These are phyloP conservation scores for Debaryomyces singareniensis DNA, from an alignment of 1,139 yeast genomes.

Conservation along the genomic window DNA sequence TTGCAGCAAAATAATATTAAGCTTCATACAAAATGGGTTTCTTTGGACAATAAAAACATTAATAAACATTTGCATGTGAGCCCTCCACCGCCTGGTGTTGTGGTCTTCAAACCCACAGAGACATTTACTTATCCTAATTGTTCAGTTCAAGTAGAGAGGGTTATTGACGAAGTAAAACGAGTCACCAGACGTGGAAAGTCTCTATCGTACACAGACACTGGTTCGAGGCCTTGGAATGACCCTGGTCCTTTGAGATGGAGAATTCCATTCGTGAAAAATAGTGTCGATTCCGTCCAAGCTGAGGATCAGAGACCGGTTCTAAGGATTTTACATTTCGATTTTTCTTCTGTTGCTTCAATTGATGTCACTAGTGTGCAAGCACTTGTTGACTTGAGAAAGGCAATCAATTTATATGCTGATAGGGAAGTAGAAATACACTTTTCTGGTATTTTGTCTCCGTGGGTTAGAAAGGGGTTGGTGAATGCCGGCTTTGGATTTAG, in stretches of 20 bases:
- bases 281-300: slow-evolving; percentile 6
- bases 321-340: slow-evolving; percentile 71
- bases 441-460: slow-evolving; percentile 76
- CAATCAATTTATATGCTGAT: slow-evolving; percentile 70
- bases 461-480: slow-evolving; percentile 76
- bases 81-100: slow-evolving; percentile 88
- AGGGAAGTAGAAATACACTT: slow-evolving; percentile 86
- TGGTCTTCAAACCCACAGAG: slow-evolving; percentile 80
- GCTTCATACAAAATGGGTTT: slow-evolving; percentile 77
- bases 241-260: slow-evolving; percentile 60
- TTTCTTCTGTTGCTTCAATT: slow-evolving; percentile 65
- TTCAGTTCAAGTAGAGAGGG: slow-evolving; percentile 63
- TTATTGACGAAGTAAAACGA: slow-evolving; percentile 62
- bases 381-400: slow-evolving; percentile 68
- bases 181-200: slow-evolving; percentile 58
- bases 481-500: slow-evolving; percentile 75
- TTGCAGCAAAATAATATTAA: slow-evolving; percentile 27
- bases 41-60: slow-evolving; percentile 50
- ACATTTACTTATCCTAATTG: slow-evolving; percentile 78
- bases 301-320: slow-evolving; percentile 60
- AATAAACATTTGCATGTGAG: slow-evolving; percentile 53
- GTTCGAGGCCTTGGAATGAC: slow-evolving; percentile 89
- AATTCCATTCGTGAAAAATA: slow-evolving; percentile 20
- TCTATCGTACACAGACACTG: slow-evolving; percentile 37
- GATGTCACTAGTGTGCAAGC: slow-evolving; percentile 81